Percentiles rank a stretch among this genome's conserved stretches.
These are phyloP conservation scores for Astrocystis sublimbata DNA, from an alignment of 495 filamentous ascomycete genomes.

Conservation along the genomic window DNA sequence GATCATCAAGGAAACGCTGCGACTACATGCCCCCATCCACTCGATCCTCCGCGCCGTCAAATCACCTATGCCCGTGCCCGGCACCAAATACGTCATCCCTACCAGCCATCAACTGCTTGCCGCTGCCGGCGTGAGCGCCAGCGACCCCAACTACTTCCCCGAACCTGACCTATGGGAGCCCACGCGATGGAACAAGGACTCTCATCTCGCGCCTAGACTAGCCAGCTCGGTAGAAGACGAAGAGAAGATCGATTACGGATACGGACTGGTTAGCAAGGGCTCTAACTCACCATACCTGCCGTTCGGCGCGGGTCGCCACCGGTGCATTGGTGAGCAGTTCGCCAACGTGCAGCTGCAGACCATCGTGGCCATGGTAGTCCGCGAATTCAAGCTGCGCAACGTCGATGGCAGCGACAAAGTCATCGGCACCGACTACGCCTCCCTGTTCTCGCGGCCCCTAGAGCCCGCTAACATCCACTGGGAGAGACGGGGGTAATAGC, in stretches of 20 bases:
- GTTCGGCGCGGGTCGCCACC: slow-evolving; percentile 89
- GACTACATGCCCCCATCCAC: slow-evolving; percentile 79
- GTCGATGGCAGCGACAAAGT: slow-evolving; percentile 66
- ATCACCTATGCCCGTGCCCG: slow-evolving; percentile 72
- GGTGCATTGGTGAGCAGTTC: slow-evolving; percentile 97
- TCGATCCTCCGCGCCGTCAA: slow-evolving; percentile 86
- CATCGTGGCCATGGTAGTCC: slow-evolving; percentile 77
- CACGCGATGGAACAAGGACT: slow-evolving; percentile 73
- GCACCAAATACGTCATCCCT: slow-evolving; percentile 77
- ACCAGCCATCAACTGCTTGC: slow-evolving; percentile 74
- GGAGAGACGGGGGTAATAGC: slow-evolving; percentile 57
- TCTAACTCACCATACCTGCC: slow-evolving; percentile 85
- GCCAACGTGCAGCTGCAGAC: slow-evolving; percentile 89
- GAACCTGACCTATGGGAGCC: slow-evolving; percentile 83
- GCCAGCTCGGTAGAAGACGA: slow-evolving; percentile 58
- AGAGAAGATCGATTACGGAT: slow-evolving; percentile 87
- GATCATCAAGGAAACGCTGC: slow-evolving; percentile 78
- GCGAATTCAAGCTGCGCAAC: slow-evolving; percentile 73
- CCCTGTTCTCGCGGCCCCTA: slow-evolving; percentile 62
- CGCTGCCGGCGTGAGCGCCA: slow-evolving; percentile 74
- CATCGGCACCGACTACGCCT: slow-evolving; percentile 82
- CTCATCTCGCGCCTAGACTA: slow-evolving; percentile 45
- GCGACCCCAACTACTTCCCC: slow-evolving; percentile 73
- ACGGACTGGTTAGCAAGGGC: slow-evolving; percentile 89
- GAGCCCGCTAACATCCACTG: slow-evolving; percentile 65